phyloP scores from a whole-genome alignment of 495 filamentous ascomycete species.

The Lepidopterella palustris region DNA sequence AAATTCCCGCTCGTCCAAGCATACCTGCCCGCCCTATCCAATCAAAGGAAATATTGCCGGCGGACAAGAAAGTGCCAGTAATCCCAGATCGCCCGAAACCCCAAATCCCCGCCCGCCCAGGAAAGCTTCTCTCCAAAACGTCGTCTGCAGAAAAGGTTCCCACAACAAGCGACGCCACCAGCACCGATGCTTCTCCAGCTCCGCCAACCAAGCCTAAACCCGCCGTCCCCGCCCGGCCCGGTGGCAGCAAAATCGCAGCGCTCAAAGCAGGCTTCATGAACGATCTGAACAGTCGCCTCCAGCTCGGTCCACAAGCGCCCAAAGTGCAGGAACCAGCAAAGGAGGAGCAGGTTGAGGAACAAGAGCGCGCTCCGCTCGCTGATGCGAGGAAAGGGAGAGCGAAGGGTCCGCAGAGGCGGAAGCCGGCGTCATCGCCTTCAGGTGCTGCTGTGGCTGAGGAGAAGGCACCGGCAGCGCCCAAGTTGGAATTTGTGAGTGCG shows the following conservation, averaged over 20 bases:
- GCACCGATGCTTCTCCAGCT: constrained; percentile 8
- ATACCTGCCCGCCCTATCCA: constrained; percentile 18
- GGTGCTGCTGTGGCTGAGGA: constrained; percentile 21
- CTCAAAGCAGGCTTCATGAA: constrained; percentile 84
- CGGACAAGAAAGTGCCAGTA: constrained; percentile 33
- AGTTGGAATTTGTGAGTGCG: constrained; percentile 40
- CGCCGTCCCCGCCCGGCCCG: constrained; percentile 70
- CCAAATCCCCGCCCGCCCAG: constrained; percentile 64
- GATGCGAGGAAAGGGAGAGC: constrained; percentile 89
- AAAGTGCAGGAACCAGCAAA: constrained; percentile 54
- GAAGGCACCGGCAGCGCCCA: constrained; percentile 36
- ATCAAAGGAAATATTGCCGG: constrained; percentile 37
- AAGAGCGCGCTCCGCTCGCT: constrained; percentile 67
- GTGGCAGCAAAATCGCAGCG: constrained; percentile 80
- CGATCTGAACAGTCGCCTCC: constrained; percentile 79
- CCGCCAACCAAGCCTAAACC: constrained; percentile 35
- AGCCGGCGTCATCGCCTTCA: constrained; percentile 46
- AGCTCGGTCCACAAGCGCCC: constrained; percentile 68
- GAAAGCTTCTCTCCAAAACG: constrained; percentile 44
- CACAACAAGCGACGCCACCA: constrained; percentile 1
- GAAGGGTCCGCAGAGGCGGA: constrained; percentile 76
- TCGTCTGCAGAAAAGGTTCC: constrained; percentile 23
- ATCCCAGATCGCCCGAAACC: constrained; percentile 74
- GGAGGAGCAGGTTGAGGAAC: constrained; percentile 48
- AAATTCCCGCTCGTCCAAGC: constrained; percentile 9